Conservation (phyloP, 495 filamentous ascomycete genomes). For the Articulospora tetracladia region DNA sequence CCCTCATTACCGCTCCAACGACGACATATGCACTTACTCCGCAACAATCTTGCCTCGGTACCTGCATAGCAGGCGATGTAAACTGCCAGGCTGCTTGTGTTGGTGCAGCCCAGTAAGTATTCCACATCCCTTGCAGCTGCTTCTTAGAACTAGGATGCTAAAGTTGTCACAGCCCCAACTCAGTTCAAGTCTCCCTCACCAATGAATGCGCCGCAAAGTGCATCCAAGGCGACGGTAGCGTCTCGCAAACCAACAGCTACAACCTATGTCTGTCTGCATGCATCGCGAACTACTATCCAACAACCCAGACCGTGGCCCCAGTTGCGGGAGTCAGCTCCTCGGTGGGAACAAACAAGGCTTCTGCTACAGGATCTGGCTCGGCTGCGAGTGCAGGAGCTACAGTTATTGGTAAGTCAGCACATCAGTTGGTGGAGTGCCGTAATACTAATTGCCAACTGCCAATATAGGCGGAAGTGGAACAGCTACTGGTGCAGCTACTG, state of each 20-base stretch:
- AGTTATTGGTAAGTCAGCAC: too few relatives aligned
- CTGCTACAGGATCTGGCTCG: too few relatives aligned
- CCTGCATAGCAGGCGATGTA: conserved; percentile 3
- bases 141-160: not conserved
- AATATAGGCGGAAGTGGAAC: not conserved
- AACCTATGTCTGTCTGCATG: not conserved
- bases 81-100: conserved; percentile 4
- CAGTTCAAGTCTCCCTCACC: not conserved
- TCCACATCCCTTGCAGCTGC: not conserved
- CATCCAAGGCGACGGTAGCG: not conserved
- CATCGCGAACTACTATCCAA: not conserved
- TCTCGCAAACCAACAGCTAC: not conserved
- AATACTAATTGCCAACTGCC: too few relatives aligned
- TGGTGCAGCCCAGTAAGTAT: not conserved
- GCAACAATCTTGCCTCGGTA: not conserved
- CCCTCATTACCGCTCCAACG: not conserved
- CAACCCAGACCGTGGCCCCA: not conserved
- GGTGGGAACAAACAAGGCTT: too few relatives aligned
- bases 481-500: not conserved
- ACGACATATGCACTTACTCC: not conserved
- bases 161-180: not conserved
- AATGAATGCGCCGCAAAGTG: conserved; percentile 1
- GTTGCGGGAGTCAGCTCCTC: not conserved
- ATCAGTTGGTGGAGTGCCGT: too few relatives aligned
- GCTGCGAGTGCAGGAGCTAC: too few relatives aligned